Evolutionary conservation across 768 basidiomycete species (phyloP).

Genomic region (Serpula lacrymans): DNA sequence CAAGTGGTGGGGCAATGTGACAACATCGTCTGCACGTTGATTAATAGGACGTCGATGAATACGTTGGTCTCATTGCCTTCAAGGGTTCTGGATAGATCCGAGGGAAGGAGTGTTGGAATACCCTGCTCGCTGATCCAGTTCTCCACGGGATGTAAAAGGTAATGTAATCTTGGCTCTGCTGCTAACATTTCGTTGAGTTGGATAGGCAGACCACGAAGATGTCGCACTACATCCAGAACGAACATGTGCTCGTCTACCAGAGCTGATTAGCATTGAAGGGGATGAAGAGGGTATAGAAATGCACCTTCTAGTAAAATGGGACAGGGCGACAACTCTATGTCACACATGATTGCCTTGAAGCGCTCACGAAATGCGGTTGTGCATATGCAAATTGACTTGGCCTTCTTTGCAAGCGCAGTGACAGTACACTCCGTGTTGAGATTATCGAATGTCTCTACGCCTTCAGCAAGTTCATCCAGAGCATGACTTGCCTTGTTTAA

Average conservation of each 20-base stretch:
- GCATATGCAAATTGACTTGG: slow-evolving; percentile 22
- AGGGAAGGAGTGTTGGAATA: background rate
- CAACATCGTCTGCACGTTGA: slow-evolving; percentile 62
- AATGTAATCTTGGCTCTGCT: slow-evolving; percentile 25
- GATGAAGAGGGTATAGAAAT: slow-evolving; percentile 3
- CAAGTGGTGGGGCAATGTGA: slow-evolving; percentile 28
- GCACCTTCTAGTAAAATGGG: slow-evolving; percentile 37
- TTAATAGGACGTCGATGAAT: slow-evolving; percentile 61
- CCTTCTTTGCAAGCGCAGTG: slow-evolving; percentile 23
- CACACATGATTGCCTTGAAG: slow-evolving; percentile 17
- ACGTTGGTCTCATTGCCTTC: slow-evolving; percentile 23
- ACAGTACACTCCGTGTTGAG: slow-evolving; percentile 25
- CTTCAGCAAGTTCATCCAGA: slow-evolving; percentile 36
- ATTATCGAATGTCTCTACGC: slow-evolving; percentile 29
- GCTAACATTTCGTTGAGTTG: slow-evolving; percentile 23
- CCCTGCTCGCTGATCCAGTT: slow-evolving; percentile 30
- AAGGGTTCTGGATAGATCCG: background rate
- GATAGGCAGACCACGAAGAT: slow-evolving; percentile 18
- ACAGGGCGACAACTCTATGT: slow-evolving; percentile 21
- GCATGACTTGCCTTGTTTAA: slow-evolving; percentile 21
- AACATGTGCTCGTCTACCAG: slow-evolving; percentile 34
- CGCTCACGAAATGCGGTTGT: slow-evolving; percentile 22
- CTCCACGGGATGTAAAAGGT: slow-evolving; percentile 22
- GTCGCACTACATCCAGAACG: slow-evolving; percentile 24
- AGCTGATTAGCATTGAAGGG: background rate